phyloP scores from a whole-genome alignment of 2,329 filamentous ascomycete species.

The Fusarium sp. region DNA sequence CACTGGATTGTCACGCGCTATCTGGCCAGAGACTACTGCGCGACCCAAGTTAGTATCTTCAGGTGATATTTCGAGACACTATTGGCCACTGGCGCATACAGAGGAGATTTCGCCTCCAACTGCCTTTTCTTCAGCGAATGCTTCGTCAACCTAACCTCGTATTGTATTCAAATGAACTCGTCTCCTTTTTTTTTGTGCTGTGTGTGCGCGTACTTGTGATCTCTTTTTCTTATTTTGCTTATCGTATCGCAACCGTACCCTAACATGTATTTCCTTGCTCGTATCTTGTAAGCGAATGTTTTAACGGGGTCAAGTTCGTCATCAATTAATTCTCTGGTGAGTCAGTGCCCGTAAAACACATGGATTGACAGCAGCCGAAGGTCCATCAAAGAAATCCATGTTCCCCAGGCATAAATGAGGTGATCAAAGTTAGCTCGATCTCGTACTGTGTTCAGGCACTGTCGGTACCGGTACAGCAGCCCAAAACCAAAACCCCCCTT shows the following conservation, averaged over 20 bases:
- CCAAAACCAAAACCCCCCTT: constrained; percentile 14
- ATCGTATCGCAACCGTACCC: background rate
- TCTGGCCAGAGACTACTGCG: constrained; percentile 40
- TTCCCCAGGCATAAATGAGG: constrained; percentile 31
- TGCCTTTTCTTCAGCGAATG: background rate
- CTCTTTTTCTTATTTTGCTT: background rate
- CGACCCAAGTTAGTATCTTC: constrained; percentile 36
- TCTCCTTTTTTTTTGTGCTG: constrained; percentile 6
- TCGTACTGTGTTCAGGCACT: constrained; percentile 40
- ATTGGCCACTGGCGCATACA: constrained; percentile 31
- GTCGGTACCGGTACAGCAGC: constrained; percentile 13
- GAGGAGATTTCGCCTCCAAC: constrained; percentile 22
- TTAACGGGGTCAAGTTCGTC: constrained; percentile 33
- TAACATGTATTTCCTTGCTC: constrained; percentile 17
- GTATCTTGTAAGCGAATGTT: constrained; percentile 20
- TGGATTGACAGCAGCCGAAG: constrained; percentile 33
- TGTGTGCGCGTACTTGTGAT: background rate
- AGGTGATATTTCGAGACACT: constrained; percentile 26
- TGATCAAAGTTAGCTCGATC: constrained; percentile 31
- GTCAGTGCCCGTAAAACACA: constrained; percentile 31
- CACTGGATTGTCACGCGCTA: constrained; percentile 43
- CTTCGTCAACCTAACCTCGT: background rate
- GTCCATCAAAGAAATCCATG: constrained; percentile 32
- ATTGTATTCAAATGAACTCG: constrained; percentile 3
- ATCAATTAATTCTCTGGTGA: constrained; percentile 31